A percentile compares a stretch with the other conserved stretches of the same genome.
Conservation (phyloP, 305 asterid genomes). For the Coffea humblotiana region DNA sequence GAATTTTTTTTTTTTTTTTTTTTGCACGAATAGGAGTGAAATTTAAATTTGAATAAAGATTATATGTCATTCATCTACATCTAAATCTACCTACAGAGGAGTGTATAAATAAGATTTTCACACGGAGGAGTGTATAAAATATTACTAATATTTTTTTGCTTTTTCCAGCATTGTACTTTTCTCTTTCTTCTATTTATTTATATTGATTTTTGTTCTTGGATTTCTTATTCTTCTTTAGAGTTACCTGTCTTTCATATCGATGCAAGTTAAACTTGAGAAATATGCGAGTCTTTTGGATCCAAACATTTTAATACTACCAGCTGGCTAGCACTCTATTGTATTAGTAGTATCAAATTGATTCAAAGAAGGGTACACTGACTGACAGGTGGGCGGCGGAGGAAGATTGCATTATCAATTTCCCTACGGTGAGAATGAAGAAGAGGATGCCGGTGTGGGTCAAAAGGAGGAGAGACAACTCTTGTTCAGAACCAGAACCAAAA, state of each 20-base stretch:
- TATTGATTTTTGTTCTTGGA: not conserved
- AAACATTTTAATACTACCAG: not conserved
- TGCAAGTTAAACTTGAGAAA: too few species aligned
- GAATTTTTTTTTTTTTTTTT: too few species aligned
- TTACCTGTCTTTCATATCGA: too few species aligned
- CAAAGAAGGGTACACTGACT: not conserved
- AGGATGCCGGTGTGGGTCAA: slow-evolving; percentile 79
- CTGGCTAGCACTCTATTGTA: not conserved
- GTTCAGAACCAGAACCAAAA: too few species aligned
- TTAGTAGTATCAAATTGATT: not conserved
- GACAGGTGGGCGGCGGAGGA: slow-evolving; percentile 87
- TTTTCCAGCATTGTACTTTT: not conserved
- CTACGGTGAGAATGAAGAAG: slow-evolving; percentile 81
- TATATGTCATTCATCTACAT: too few species aligned
- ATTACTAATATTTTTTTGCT: not conserved
- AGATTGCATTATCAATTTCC: slow-evolving; percentile 70
- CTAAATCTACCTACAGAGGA: too few species aligned
- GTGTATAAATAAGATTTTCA: too few species aligned
- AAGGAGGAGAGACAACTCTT: slow-evolving; percentile 32
- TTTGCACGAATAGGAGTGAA: too few species aligned
- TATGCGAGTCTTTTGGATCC: not conserved
- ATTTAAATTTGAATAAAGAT: too few species aligned
- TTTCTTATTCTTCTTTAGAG: too few species aligned
- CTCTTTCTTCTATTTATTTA: too few species aligned
- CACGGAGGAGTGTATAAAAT: too few species aligned